Evolutionary conservation across 1,139 yeast genomes (phyloP).

Genomic region (Casaregolazyma suthepensis): DNA sequence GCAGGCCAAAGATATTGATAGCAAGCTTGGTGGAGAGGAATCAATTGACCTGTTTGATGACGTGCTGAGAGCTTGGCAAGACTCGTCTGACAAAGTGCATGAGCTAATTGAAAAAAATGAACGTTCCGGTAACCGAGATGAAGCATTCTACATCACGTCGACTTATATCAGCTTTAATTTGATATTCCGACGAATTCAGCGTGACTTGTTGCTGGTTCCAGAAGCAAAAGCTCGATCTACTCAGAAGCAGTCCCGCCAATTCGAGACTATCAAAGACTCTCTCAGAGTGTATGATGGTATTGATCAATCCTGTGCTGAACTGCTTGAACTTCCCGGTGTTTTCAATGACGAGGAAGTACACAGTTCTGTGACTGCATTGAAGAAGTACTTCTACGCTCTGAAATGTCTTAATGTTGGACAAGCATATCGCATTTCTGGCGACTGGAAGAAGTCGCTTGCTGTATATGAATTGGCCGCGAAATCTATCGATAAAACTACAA

Average conservation of each 20-base stretch:
- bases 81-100: constrained; percentile 46
- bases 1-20: constrained; percentile 24
- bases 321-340: constrained; percentile 85
- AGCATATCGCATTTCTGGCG: constrained; percentile 42
- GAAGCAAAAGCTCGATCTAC: constrained; percentile 17
- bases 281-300: constrained; percentile 48
- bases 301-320: constrained; percentile 45
- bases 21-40: constrained; percentile 14
- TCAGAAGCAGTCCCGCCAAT: constrained; percentile 24
- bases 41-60: constrained; percentile 41
- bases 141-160: constrained; percentile 66
- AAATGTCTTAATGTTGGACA: constrained; percentile 45
- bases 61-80: constrained; percentile 50
- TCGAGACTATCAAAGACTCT: constrained; percentile 41
- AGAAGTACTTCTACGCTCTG: constrained; percentile 41
- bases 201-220: constrained; percentile 54
- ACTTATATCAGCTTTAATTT: constrained; percentile 70
- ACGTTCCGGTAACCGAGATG: constrained; percentile 42
- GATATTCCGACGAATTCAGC: constrained; percentile 58
- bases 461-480: constrained; percentile 39
- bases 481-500: constrained; percentile 16
- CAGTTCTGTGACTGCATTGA: constrained; percentile 47
- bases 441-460: constrained; percentile 51
- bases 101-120: constrained; percentile 42
- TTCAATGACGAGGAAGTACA: constrained; percentile 70